A percentile compares a stretch with the other conserved stretches of the same genome.
Conservation (phyloP, 2,329 filamentous ascomycete genomes). For the Alternaria ethzedia region DNA sequence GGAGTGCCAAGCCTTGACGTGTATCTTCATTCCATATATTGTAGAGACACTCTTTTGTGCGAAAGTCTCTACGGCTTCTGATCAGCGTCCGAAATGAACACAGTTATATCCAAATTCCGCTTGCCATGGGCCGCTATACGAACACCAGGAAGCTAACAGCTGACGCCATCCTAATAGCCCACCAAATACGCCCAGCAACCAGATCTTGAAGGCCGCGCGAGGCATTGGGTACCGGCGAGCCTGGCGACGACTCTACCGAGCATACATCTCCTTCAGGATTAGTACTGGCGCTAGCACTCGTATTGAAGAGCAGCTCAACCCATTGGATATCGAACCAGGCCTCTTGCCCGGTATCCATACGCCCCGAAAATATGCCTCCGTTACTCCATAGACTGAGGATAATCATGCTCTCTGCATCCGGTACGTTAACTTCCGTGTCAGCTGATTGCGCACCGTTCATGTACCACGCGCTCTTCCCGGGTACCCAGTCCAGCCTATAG, state of each 20-base stretch:
- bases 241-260: slow-evolving; percentile 4
- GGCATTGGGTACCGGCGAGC: not conserved
- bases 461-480: slow-evolving; percentile 15
- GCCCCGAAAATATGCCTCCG: slow-evolving; percentile 9
- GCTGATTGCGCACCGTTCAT: slow-evolving; percentile 10
- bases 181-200: not conserved
- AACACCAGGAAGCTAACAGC: not conserved
- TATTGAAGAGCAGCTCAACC: slow-evolving; percentile 21
- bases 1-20: too few relatives aligned
- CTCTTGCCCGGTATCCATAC: slow-evolving; percentile 9
- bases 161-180: not conserved
- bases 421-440: slow-evolving; percentile 10
- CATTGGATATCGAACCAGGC: slow-evolving; percentile 19
- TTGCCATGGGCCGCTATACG: not conserved
- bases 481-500: slow-evolving; percentile 17
- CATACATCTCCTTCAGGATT: not conserved
- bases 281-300: not conserved
- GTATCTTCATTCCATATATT: too few relatives aligned
- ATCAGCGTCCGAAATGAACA: too few relatives aligned
- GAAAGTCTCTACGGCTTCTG: too few relatives aligned
- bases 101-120: too few relatives aligned
- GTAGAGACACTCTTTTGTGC: too few relatives aligned
- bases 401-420: slow-evolving; percentile 9
- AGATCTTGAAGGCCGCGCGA: not conserved
- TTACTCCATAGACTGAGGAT: slow-evolving; percentile 20